phyloP scores from a whole-genome alignment of 768 basidiomycete species.

The Tylopilus subfusipes region DNA sequence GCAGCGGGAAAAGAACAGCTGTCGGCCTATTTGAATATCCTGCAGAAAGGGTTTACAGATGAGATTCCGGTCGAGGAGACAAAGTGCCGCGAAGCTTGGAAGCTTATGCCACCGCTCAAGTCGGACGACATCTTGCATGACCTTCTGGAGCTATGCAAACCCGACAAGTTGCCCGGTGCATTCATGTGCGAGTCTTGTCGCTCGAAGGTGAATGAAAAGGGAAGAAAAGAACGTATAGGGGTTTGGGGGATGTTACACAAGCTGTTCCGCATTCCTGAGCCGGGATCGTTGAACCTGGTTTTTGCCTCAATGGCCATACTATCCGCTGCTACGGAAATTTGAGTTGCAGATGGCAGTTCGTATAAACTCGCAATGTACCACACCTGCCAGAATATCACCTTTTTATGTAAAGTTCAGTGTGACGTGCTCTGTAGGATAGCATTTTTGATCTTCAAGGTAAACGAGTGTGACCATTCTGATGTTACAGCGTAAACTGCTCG shows the following conservation, averaged over 20 bases:
- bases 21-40: background rate
- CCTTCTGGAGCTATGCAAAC: background rate
- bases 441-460: too few relatives aligned
- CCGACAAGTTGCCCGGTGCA: background rate
- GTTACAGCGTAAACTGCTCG: constrained; percentile 58
- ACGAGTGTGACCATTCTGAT: background rate
- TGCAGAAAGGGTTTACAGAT: background rate
- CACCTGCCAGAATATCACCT: background rate
- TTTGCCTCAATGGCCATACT: background rate
- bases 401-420: background rate
- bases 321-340: background rate
- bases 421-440: too few relatives aligned
- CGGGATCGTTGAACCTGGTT: background rate
- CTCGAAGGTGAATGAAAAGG: background rate
- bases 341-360: background rate
- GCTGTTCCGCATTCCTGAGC: background rate
- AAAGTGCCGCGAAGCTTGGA: background rate
- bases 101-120: background rate
- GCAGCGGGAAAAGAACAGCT: background rate
- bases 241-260: background rate
- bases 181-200: background rate
- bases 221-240: background rate
- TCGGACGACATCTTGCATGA: background rate
- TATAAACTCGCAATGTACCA: background rate
- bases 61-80: background rate